These are phyloP conservation scores for Carex sylvatica DNA, from an alignment of 202 grass and related monocot species.

Conservation along the genomic window DNA sequence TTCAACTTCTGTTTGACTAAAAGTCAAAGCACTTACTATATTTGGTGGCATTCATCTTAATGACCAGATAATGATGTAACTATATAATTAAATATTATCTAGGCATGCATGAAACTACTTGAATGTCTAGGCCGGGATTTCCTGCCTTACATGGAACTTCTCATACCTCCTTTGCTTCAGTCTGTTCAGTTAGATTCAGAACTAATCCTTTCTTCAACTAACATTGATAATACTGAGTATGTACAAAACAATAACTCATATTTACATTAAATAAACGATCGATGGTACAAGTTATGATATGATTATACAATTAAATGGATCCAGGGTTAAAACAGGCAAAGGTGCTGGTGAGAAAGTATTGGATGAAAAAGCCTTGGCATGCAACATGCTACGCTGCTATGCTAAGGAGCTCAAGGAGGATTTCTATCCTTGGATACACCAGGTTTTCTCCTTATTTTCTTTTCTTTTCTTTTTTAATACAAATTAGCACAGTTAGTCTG, in stretches of 20 bases:
- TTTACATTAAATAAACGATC: slow-evolving; percentile 2
- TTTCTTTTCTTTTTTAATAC: background rate
- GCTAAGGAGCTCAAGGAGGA: slow-evolving; percentile 89
- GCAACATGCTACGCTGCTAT: slow-evolving; percentile 87
- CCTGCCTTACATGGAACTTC: slow-evolving; percentile 81
- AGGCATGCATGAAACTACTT: slow-evolving; percentile 78
- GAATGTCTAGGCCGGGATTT: slow-evolving; percentile 89
- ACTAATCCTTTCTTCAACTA: slow-evolving; percentile 66
- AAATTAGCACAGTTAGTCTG: background rate
- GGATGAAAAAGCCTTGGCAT: slow-evolving; percentile 89
- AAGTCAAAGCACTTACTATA: background rate
- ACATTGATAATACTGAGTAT: slow-evolving; percentile 51
- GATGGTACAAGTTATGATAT: background rate
- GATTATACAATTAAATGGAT: slow-evolving; percentile 26
- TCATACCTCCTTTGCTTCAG: slow-evolving; percentile 84
- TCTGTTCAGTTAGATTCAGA: slow-evolving; percentile 84
- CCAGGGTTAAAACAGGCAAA: slow-evolving; percentile 71
- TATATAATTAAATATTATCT: slow-evolving; percentile 16
- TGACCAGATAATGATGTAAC: background rate
- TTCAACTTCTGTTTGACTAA: background rate
- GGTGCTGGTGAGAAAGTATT: slow-evolving; percentile 77
- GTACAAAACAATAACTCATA: slow-evolving; percentile 25
- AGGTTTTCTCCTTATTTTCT: slow-evolving; percentile 34
- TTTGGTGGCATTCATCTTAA: background rate
- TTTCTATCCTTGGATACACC: slow-evolving; percentile 90